These are phyloP conservation scores for Podospora pseudopauciseta DNA, from an alignment of 495 filamentous ascomycete species.

Conservation along the genomic window DNA sequence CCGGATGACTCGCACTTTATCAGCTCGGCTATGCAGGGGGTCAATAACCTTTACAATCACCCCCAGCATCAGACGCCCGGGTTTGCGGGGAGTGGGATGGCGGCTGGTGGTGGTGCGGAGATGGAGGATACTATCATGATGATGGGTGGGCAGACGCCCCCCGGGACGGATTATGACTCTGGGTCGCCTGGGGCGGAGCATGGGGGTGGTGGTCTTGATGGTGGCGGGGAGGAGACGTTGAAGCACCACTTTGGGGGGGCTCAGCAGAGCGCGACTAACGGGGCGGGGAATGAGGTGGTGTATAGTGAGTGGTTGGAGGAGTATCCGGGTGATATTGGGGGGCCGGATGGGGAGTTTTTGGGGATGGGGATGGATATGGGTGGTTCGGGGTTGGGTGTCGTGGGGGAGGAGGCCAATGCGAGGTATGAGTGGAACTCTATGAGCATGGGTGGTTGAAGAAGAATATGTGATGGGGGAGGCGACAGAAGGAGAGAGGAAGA, in stretches of 20 bases:
- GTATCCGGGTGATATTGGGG: not conserved
- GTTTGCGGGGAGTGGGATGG: not conserved
- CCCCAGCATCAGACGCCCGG: not conserved
- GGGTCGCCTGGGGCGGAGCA: not conserved
- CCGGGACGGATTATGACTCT: conserved; percentile 26
- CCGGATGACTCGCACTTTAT: conserved; percentile 39
- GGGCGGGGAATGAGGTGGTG: not conserved
- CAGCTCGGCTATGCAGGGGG: conserved; percentile 16
- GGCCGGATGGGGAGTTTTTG: not conserved
- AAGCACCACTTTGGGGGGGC: not conserved
- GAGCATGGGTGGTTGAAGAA: not conserved
- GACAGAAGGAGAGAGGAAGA: not conserved
- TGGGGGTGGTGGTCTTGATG: not conserved
- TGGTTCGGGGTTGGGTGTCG: not conserved
- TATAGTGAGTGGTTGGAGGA: not conserved
- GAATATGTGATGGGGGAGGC: not conserved
- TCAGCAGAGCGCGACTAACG: not conserved
- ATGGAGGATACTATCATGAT: conserved; percentile 4
- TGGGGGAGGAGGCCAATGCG: not conserved
- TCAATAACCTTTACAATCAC: conserved; percentile 10
- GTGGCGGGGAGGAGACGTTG: not conserved
- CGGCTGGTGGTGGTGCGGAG: not conserved
- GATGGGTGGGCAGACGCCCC: conserved; percentile 26
- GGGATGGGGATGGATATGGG: not conserved
- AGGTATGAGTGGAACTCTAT: not conserved